Evolutionary conservation across 805 yeast species (phyloP), one percentile per base, ranked within the genome.

Genomic region (Brettanomyces nanus): DNA sequence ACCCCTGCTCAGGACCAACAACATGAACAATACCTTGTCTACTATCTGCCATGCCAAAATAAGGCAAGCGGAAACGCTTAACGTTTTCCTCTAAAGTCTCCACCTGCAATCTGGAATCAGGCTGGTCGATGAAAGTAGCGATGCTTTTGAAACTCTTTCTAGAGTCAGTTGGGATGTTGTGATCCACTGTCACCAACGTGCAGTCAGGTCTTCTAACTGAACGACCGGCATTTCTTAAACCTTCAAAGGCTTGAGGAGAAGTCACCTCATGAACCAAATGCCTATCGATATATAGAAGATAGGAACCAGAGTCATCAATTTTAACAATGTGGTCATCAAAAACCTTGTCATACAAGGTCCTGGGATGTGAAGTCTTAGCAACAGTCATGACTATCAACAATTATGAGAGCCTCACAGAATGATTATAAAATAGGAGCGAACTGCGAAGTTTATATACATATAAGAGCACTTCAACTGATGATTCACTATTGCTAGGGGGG

Each of bases 1-100:
- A 92, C 36, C 97, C 98, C 66, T 92, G 97, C 62, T 92, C 98
- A 28, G 98, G 99, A 34, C 98, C 99, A 43, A 92, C 95, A 49
- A 92, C 85, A 62, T 92, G 99, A 39, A 92, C 98, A 58, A 92
- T 92, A 52, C 99, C 98, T 66, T 92, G 99, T 64, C 97, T 80
- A 45, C 72, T 72, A 64, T 90, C 97, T 42, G 79, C 73, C 94
- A 92, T 85, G 50, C 98, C 98, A 47, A 90, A 89, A 59, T 80
- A 92, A 11, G 95, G 82, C 28, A 92, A 81, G 52, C 76, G 90
- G 54, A 90, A 92, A 47, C 79, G 85, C 61, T 78, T 79, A 50
- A 92, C 97, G 54, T 92, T 92, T 53, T 85, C 80, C 60, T 92
- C 97, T 46, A 92, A 70, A 36, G 98, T 90, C 58, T 77, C 72